phyloP scores from a whole-genome alignment of 768 basidiomycete genomes.

The Leccinum subgranulosum region DNA sequence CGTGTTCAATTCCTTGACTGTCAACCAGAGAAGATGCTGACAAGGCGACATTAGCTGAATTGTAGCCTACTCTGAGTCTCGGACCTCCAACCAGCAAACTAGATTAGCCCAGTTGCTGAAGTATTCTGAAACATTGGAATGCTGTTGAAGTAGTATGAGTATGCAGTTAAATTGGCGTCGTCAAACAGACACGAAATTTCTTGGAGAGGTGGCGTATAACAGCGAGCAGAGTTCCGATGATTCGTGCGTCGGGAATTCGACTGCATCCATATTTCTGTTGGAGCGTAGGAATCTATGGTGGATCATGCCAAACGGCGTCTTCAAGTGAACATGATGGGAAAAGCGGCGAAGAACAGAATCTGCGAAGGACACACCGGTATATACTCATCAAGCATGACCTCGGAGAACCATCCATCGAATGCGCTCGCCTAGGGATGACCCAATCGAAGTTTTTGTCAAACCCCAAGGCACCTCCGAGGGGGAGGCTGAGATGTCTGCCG shows the following conservation, averaged over 20 bases:
- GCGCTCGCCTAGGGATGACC: not conserved
- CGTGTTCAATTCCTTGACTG: not conserved
- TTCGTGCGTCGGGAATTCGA: not conserved
- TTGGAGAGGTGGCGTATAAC: no score
- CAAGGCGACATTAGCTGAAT: not conserved
- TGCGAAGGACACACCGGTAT: slow-evolving; percentile 1
- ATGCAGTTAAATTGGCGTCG: not conserved
- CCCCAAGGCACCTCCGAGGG: not conserved
- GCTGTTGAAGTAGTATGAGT: not conserved
- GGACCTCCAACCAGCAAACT: not conserved
- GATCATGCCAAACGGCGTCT: slow-evolving; percentile 5
- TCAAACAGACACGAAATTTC: not conserved
- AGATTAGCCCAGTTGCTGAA: not conserved
- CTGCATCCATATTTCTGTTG: not conserved
- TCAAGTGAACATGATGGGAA: slow-evolving; percentile 10
- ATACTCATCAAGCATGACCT: slow-evolving; percentile 3
- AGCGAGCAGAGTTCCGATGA: not conserved
- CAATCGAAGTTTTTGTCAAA: not conserved
- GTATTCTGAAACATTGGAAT: not conserved
- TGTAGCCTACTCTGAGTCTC: not conserved
- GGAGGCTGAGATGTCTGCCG: not conserved
- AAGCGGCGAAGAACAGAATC: slow-evolving; percentile 7
- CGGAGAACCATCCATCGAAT: slow-evolving; percentile 4
- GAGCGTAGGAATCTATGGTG: not conserved
- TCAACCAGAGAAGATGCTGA: not conserved